These are phyloP conservation scores for Rhizopogon rudus DNA, from an alignment of 768 basidiomycete genomes.

Conservation along the genomic window DNA sequence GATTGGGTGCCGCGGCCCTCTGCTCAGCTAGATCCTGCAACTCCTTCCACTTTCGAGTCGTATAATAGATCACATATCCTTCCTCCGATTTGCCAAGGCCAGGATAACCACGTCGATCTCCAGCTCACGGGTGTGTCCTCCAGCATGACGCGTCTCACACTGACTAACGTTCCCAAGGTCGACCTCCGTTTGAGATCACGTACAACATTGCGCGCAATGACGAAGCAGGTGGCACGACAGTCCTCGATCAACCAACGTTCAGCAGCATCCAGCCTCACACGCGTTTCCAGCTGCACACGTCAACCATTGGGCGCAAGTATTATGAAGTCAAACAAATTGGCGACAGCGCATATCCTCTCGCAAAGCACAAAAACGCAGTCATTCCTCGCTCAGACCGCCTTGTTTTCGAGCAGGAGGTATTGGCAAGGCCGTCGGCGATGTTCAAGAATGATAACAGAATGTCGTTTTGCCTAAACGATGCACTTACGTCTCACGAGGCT, in stretches of 20 bases:
- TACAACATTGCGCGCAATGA: conserved; percentile 77
- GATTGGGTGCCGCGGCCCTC: conserved; percentile 78
- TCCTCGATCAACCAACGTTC: conserved; percentile 75
- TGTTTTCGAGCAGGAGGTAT: conserved; percentile 83
- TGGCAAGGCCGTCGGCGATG: conserved; percentile 71
- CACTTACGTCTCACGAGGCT: conserved; percentile 49
- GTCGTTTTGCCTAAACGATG: conserved; percentile 73
- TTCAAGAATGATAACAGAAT: conserved; percentile 66
- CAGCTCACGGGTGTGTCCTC: conserved; percentile 59
- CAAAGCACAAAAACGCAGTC: conserved; percentile 53
- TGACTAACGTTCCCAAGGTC: conserved; percentile 41
- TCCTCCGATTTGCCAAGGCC: conserved; percentile 77
- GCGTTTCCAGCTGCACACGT: conserved; percentile 77
- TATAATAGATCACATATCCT: conserved; percentile 75
- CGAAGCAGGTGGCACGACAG: conserved; percentile 61
- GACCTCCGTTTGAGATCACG: conserved; percentile 90
- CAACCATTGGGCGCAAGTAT: conserved; percentile 72
- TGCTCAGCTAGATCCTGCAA: conserved; percentile 59
- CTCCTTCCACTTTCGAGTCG: conserved; percentile 49
- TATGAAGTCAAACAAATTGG: conserved; percentile 90
- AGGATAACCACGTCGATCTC: conserved; percentile 77
- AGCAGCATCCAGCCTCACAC: conserved; percentile 80
- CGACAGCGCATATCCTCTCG: conserved; percentile 78
- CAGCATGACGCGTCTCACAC: background rate
- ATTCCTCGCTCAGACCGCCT: conserved; percentile 68